Percentiles rank a stretch among this genome's conserved stretches.
These are phyloP conservation scores for Falciphora oryzae DNA, from an alignment of 2,329 filamentous ascomycete species.

Conservation along the genomic window DNA sequence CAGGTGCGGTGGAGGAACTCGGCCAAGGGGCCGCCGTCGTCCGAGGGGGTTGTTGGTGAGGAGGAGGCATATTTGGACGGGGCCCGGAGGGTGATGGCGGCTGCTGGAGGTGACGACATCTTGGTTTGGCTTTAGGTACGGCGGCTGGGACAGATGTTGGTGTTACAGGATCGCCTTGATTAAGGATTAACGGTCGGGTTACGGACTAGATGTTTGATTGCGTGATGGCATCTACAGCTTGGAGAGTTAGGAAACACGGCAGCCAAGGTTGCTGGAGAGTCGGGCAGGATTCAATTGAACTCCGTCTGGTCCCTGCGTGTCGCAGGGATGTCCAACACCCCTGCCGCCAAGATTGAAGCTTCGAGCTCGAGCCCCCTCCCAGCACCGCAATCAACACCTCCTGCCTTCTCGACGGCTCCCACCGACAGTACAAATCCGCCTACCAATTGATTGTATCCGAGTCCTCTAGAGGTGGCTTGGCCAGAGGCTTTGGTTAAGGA, in stretches of 20 bases:
- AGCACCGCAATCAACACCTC: too few species aligned
- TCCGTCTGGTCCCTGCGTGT: not conserved
- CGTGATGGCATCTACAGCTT: not conserved
- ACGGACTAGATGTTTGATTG: not conserved
- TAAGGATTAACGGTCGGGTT: not conserved
- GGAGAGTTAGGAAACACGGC: not conserved
- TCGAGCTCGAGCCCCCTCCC: too few species aligned
- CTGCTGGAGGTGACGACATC: constrained; percentile 2
- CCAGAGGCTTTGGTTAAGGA: too few species aligned
- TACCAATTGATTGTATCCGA: too few species aligned
- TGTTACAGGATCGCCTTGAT: not conserved
- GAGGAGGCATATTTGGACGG: constrained; percentile 44
- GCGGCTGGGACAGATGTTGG: not conserved
- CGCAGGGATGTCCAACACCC: not conserved
- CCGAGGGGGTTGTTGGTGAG: constrained; percentile 18
- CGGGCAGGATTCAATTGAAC: too few species aligned
- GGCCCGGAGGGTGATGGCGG: constrained; percentile 30
- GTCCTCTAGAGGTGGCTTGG: too few species aligned
- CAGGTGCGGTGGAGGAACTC: constrained; percentile 62
- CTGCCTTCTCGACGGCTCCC: too few species aligned
- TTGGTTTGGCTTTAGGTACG: not conserved
- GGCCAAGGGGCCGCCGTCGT: constrained; percentile 41
- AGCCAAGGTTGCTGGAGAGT: too few species aligned
- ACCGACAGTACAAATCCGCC: too few species aligned
- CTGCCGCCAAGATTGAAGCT: not conserved